These are phyloP conservation scores for Leishmania arabica DNA, from an alignment of 208 protist species.

Conservation along the genomic window DNA sequence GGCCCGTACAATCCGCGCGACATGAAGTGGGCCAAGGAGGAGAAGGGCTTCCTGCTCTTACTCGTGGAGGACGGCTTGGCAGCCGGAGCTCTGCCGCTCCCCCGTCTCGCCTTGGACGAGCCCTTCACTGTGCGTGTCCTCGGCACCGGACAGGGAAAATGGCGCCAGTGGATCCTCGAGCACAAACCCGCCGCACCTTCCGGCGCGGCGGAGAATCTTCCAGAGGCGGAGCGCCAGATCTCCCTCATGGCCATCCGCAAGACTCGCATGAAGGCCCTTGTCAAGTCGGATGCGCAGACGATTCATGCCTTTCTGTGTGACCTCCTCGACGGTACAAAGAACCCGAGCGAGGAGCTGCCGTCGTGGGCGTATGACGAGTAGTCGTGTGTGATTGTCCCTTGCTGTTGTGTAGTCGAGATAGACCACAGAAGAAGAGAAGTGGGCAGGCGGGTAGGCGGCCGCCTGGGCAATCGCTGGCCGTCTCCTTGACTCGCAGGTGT, in stretches of 20 bases:
- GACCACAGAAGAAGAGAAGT: background rate
- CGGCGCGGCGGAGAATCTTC: constrained; percentile 7
- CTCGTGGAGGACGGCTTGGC: constrained; percentile 36
- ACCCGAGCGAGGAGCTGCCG: constrained; percentile 37
- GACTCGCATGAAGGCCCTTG: constrained; percentile 45
- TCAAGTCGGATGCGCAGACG: constrained; percentile 45
- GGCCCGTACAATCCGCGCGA: constrained; percentile 50
- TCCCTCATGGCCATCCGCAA: constrained; percentile 61
- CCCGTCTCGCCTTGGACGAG: constrained; percentile 45
- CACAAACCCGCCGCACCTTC: constrained; percentile 20
- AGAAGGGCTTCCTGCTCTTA: constrained; percentile 75
- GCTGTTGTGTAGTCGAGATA: background rate
- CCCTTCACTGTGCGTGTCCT: constrained; percentile 77
- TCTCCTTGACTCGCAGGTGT: background rate
- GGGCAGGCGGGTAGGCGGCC: background rate
- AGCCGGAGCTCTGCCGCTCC: constrained; percentile 38
- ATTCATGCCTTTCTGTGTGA: constrained; percentile 58
- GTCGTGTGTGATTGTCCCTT: background rate
- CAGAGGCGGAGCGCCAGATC: constrained; percentile 32
- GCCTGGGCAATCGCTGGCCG: background rate
- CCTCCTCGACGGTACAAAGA: constrained; percentile 59
- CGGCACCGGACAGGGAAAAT: constrained; percentile 39
- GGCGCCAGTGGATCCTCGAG: constrained; percentile 49
- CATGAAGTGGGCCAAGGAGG: constrained; percentile 52
- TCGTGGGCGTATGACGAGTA: constrained; percentile 28